Conservation (phyloP, 805 yeast species). For the Naumovozyma castellii region DNA sequence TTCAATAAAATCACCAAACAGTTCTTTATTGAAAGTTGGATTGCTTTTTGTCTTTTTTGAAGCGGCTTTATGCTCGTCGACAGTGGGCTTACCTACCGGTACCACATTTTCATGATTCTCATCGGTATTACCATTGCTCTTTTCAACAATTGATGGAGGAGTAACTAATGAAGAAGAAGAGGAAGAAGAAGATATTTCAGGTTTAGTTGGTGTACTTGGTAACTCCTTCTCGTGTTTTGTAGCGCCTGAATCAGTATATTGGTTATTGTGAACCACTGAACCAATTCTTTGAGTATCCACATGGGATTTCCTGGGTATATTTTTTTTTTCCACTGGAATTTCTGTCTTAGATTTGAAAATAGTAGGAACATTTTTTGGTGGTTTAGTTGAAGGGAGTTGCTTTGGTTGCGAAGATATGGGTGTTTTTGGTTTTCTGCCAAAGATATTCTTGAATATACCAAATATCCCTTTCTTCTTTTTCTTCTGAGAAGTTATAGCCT, state of each 20-base stretch:
- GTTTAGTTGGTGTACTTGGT: not conserved
- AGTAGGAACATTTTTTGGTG: too few species aligned
- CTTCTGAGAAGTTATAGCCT: not conserved
- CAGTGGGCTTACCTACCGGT: too few species aligned
- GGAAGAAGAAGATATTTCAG: too few species aligned
- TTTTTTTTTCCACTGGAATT: too few species aligned
- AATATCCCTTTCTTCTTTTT: conserved; percentile 13
- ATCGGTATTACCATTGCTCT: too few species aligned
- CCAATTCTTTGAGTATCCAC: conserved; percentile 17
- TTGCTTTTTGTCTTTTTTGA: conserved; percentile 8
- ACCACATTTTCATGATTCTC: too few species aligned
- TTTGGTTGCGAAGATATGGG: conserved; percentile 1
- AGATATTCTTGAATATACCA: conserved; percentile 11
- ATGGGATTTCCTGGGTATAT: not conserved
- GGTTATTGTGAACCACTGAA: conserved; percentile 13
- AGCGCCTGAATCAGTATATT: not conserved
- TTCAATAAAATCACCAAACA: conserved; percentile 22
- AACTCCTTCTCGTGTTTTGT: not conserved
- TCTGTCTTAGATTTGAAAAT: too few species aligned
- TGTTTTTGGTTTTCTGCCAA: conserved; percentile 9
- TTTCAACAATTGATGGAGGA: too few species aligned
- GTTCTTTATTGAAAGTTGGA: conserved; percentile 23
- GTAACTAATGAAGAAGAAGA: too few species aligned
- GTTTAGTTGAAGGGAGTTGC: conserved; percentile 1
- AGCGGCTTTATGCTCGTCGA: too few species aligned